Conservation (phyloP, 1,284 basidiomycete species). For the Phlebopus sp. region DNA sequence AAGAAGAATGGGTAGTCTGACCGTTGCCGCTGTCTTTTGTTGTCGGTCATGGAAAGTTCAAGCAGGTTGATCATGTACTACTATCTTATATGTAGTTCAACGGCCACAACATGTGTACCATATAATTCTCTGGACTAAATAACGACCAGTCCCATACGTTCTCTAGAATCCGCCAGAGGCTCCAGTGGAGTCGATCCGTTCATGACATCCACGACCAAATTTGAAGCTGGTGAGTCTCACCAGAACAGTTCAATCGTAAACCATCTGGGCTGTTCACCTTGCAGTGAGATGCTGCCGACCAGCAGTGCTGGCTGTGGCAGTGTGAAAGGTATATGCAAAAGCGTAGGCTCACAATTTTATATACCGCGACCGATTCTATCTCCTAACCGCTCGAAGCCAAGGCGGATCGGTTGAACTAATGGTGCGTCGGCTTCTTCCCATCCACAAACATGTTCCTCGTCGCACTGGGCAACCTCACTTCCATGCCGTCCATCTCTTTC, state of each 20-base stretch:
- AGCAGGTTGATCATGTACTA: no score
- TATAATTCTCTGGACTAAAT: no score
- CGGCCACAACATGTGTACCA: no score
- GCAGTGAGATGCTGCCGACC: neutral
- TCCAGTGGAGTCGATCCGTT: no score
- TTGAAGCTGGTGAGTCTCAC: no score
- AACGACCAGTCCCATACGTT: no score
- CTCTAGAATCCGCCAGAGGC: no score
- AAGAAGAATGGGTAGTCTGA: slow-evolving; percentile 59
- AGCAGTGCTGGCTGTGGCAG: neutral
- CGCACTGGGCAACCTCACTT: slow-evolving; percentile 84
- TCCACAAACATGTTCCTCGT: slow-evolving; percentile 98
- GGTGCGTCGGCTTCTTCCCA: slow-evolving; percentile 54
- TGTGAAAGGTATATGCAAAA: slow-evolving; percentile 36
- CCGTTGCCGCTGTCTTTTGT: slow-evolving; percentile 38
- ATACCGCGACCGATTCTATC: neutral
- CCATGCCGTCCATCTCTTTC: slow-evolving; percentile 83
- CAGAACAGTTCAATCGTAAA: no score
- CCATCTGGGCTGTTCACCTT: no score
- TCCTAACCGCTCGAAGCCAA: neutral
- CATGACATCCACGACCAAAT: no score
- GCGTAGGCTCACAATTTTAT: neutral
- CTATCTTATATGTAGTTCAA: no score
- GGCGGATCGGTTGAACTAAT: slow-evolving; percentile 25
- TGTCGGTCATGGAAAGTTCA: neutral